Evolutionary conservation across 2,329 filamentous ascomycete species (phyloP).

Genomic region (Emericellopsis cladophorae): DNA sequence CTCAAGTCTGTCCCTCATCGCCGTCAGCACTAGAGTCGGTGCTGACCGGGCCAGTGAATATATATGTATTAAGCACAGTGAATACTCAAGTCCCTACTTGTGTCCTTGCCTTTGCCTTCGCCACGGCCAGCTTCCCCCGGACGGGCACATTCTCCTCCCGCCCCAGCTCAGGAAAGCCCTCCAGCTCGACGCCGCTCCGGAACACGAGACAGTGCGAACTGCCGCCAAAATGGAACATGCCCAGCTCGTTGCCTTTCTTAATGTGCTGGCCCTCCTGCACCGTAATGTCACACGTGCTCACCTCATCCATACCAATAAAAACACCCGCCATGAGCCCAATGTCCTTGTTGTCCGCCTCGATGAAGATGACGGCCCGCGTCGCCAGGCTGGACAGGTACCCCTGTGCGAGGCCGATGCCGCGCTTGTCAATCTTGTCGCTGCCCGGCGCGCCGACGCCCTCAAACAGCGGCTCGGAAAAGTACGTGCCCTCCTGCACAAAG

Average conservation of each 20-base stretch:
- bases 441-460: conserved; percentile 16
- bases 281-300: conserved; percentile 59
- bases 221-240: conserved; percentile 76
- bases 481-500: conserved; percentile 50
- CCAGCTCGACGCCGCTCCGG: conserved; percentile 36
- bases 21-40: too few species aligned
- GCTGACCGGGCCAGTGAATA: too few species aligned
- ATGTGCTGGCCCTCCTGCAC: conserved; percentile 53
- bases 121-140: conserved; percentile 15
- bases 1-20: too few species aligned
- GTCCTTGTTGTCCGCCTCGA: conserved; percentile 53
- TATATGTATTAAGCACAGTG: too few species aligned
- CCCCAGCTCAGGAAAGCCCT: conserved; percentile 21
- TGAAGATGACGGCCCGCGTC: conserved; percentile 55
- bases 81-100: background rate
- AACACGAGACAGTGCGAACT: conserved; percentile 59
- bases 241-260: conserved; percentile 57
- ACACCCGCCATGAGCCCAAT: conserved; percentile 62
- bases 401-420: conserved; percentile 39
- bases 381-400: conserved; percentile 57
- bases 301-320: conserved; percentile 65
- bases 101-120: conserved; percentile 4
- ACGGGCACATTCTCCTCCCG: conserved; percentile 25
- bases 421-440: conserved; percentile 20
- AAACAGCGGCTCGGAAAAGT: conserved; percentile 47